Evolutionary conservation across 1,284 basidiomycete genomes (phyloP), one percentile per base, ranked within the genome.

Genomic region (Ustilago xerochloae): DNA sequence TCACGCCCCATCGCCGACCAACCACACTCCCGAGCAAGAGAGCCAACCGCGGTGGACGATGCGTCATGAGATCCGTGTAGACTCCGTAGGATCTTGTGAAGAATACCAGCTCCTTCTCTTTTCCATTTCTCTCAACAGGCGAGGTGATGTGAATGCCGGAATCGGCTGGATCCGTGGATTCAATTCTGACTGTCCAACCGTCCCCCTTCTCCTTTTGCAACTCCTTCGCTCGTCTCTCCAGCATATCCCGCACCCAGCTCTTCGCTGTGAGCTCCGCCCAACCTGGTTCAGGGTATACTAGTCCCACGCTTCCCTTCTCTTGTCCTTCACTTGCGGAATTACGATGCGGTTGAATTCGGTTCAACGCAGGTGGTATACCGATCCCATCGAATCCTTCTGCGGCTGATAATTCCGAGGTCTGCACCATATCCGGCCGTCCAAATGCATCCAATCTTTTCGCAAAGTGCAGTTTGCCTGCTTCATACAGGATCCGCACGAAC

Each of bases 381-480:
- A 51, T 36, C 2, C 71, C 71, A 12, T 68, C 63, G 16, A 33
- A 77, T 1, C 13, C 33, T 6, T 30, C 4, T 6, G 16, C 33
- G 6, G 28, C 4, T 1, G 38, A 20, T 16, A 46, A 3, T 46
- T 69, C 63, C 18, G 26, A 18, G 5, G 24, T 10, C 52, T 78
- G 67, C 5, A 74, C 81, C 78, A 59, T 81, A 52, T 92, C 91
- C 0, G 91, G 91, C 4, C 90, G 86, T 13, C 88, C 86, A 71
- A 88, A 91, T 0, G 91, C 88, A 59, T 88, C 87, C 6, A 92
- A 86, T 4, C 87, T 84, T 75, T 90, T 90, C 22, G 79, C 66
- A 75, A 91, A 92, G 78, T 92, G 91, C 53, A 92, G 82, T n/a
- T 87, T 87, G 83, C 87, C 88, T 0, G 91, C 91, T 55, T 91